Conservation (phyloP, 495 filamentous ascomycete species). For the Aspergillus hancockii region DNA sequence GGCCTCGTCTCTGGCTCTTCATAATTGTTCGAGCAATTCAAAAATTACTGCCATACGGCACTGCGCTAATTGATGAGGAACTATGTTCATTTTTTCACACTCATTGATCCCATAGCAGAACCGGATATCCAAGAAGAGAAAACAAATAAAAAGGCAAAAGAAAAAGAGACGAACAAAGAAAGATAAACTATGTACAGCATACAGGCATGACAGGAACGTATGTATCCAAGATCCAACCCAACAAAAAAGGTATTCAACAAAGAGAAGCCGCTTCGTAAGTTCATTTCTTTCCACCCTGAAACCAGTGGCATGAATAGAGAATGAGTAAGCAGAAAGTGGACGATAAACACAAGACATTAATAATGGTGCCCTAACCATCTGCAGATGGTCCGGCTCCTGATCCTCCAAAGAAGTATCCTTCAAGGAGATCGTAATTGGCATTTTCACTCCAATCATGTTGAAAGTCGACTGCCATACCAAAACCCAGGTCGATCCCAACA, state of each 20-base stretch:
- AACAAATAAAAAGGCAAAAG: conserved; percentile 7
- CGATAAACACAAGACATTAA: conserved; percentile 6
- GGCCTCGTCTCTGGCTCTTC: conserved; percentile 17
- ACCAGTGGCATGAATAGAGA: neutral
- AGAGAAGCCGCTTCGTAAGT: neutral
- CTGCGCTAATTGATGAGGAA: neutral
- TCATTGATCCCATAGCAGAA: neutral
- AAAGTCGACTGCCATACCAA: conserved; percentile 70
- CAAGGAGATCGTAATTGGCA: conserved; percentile 78
- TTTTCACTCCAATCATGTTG: conserved; percentile 83
- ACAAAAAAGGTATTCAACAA: neutral
- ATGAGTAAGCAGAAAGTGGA: conserved; percentile 2
- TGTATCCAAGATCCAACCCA: neutral
- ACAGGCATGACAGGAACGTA: neutral
- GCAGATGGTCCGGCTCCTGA: conserved; percentile 35
- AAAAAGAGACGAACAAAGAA: conserved; percentile 1
- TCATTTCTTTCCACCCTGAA: neutral
- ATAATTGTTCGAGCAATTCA: neutral
- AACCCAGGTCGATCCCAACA: conserved; percentile 67
- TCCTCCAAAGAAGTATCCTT: conserved; percentile 88
- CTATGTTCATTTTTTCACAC: neutral
- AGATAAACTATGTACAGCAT: neutral
- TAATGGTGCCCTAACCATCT: neutral
- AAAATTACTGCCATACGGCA: neutral
- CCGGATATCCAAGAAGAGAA: conserved; percentile 6